These are phyloP conservation scores for Blastobotrys apis DNA, from an alignment of 1,139 yeast genomes.

Conservation along the genomic window DNA sequence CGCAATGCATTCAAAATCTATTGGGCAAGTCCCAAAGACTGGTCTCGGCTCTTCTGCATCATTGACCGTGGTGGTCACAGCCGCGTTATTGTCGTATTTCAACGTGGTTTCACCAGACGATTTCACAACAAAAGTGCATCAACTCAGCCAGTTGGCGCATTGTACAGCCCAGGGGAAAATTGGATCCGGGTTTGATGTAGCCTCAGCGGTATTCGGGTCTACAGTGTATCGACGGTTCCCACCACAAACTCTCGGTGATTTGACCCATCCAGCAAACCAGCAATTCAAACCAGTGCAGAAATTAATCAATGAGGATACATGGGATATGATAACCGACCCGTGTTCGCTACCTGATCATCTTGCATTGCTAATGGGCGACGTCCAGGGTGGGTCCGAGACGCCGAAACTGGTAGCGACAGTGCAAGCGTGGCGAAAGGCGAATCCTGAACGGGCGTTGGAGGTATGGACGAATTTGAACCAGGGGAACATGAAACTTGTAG, in stretches of 20 bases:
- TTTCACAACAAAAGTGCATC: conserved; percentile 49
- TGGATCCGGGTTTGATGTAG: conserved; percentile 96
- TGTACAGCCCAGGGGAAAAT: conserved; percentile 92
- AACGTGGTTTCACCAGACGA: conserved; percentile 35
- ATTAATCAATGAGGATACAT: conserved; percentile 42
- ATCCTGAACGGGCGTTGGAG: conserved; percentile 46
- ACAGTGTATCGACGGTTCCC: conserved; percentile 71
- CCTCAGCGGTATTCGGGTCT: conserved; percentile 91
- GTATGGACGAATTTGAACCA: conserved; percentile 54
- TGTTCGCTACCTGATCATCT: conserved; percentile 66
- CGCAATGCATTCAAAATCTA: conserved; percentile 54
- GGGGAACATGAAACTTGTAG: conserved; percentile 57
- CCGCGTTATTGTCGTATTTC: conserved; percentile 54
- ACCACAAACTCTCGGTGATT: conserved; percentile 22
- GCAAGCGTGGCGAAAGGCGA: conserved; percentile 57
- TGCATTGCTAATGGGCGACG: conserved; percentile 84
- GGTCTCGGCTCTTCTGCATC: conserved; percentile 98
- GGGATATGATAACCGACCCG: conserved; percentile 54
- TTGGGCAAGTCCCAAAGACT: conserved; percentile 79
- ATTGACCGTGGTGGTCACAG: conserved; percentile 71
- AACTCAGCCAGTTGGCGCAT: conserved; percentile 82
- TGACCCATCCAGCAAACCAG: conserved; percentile 13
- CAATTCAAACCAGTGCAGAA: conserved; percentile 28
- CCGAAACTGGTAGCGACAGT: conserved; percentile 83
- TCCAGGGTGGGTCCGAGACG: conserved; percentile 87